Evolutionary conservation across 2,329 filamentous ascomycete species (phyloP).

Genomic region (Pyrenophora tritici-repentis): DNA sequence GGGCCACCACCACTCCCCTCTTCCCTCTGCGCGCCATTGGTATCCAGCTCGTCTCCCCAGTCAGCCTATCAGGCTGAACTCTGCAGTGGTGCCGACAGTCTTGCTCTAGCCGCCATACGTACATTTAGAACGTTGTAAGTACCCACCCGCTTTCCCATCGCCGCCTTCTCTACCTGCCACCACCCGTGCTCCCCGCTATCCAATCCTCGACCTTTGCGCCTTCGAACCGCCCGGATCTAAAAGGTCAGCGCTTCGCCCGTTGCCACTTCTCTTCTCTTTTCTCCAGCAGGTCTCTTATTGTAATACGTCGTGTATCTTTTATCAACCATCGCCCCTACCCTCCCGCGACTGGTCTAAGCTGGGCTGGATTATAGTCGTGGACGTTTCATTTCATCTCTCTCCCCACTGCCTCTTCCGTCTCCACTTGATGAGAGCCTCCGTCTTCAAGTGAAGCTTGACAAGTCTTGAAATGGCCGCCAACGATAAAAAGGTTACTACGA

Average conservation of each 20-base stretch:
- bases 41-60: slow-evolving; percentile 36
- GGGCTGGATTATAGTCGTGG: slow-evolving; percentile 45
- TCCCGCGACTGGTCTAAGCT: slow-evolving; percentile 45
- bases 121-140: slow-evolving; percentile 48
- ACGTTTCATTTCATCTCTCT: slow-evolving; percentile 37
- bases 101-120: slow-evolving; percentile 44
- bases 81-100: slow-evolving; percentile 40
- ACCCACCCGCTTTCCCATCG: slow-evolving; percentile 45
- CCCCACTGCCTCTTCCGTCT: slow-evolving; percentile 12
- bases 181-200: slow-evolving; percentile 36
- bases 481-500: slow-evolving; percentile 50
- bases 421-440: slow-evolving; percentile 43
- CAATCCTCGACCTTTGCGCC: slow-evolving; percentile 32
- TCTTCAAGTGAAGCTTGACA: slow-evolving; percentile 36
- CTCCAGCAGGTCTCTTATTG: slow-evolving; percentile 51
- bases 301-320: slow-evolving; percentile 46
- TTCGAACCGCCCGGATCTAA: slow-evolving; percentile 48
- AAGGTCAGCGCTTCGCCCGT: slow-evolving; percentile 48
- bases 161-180: slow-evolving; percentile 39
- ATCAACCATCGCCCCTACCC: slow-evolving; percentile 31
- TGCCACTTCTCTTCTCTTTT: slow-evolving; percentile 39
- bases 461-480: slow-evolving; percentile 54
- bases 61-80: slow-evolving; percentile 41
- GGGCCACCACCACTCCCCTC: slow-evolving; percentile 34
- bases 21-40: slow-evolving; percentile 36